phyloP scores from a whole-genome alignment of 2,329 filamentous ascomycete species.

The Aplosporella prunicola region DNA sequence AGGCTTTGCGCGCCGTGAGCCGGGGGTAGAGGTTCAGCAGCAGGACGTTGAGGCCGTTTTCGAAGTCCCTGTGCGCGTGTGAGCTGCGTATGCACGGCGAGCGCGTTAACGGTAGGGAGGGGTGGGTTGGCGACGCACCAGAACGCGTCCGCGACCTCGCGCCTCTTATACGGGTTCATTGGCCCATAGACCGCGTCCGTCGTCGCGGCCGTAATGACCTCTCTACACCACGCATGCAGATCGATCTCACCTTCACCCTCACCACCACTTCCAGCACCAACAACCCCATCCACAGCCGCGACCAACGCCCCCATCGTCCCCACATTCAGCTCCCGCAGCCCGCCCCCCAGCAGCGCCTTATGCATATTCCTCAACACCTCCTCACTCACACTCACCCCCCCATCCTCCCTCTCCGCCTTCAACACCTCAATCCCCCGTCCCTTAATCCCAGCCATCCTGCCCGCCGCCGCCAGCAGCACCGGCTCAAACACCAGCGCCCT shows the following conservation, averaged over 20 bases:
- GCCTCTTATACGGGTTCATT: constrained; percentile 32
- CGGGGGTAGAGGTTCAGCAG: constrained; percentile 17
- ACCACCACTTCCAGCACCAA: too few relatives aligned
- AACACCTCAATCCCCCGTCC: constrained; percentile 17
- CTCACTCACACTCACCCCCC: constrained; percentile 4
- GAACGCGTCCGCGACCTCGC: constrained; percentile 26
- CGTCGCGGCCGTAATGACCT: constrained; percentile 27
- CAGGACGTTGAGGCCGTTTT: constrained; percentile 20
- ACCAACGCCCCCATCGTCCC: constrained; percentile 25
- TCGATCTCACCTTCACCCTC: constrained; percentile 13
- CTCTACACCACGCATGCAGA: constrained; percentile 16
- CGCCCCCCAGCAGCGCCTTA: constrained; percentile 23
- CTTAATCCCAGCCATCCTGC: constrained; percentile 3
- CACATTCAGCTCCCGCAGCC: constrained; percentile 28
- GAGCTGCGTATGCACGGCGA: too few relatives aligned
- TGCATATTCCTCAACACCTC: constrained; percentile 27
- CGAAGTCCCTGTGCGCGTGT: constrained; percentile 19
- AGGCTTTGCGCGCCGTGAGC: constrained; percentile 24
- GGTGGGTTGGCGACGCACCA: too few relatives aligned
- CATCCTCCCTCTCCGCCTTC: not conserved
- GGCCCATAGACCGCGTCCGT: constrained; percentile 35
- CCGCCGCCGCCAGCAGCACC: constrained; percentile 25
- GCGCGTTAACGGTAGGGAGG: too few relatives aligned
- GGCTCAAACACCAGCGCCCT: constrained; percentile 31
- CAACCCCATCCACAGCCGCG: constrained; percentile 13